Percentiles rank a stretch among this genome's conserved stretches.
phyloP scores from a whole-genome alignment of 441 rosid species.

The Croton laevigatus region DNA sequence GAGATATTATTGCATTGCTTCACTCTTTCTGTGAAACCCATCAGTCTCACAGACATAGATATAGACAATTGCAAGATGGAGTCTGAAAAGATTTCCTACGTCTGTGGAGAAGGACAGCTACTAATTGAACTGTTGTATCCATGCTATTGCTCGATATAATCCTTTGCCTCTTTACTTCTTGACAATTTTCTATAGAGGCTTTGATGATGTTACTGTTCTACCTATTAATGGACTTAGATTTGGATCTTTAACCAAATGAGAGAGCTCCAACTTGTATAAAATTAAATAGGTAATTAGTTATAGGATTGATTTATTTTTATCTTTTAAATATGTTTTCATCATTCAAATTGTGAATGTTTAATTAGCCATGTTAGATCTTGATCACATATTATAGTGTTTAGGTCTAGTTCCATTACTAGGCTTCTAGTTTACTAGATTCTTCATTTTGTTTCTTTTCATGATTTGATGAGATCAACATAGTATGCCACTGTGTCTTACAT shows the following conservation, averaged over 20 bases:
- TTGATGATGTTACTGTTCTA: background rate
- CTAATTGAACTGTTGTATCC: background rate
- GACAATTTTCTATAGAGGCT: background rate
- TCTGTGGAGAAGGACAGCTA: background rate
- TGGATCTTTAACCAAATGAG: background rate
- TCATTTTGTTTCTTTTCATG: background rate
- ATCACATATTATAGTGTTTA: background rate
- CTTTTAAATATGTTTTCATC: constrained; percentile 1
- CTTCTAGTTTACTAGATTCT: background rate
- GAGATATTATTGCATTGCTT: background rate
- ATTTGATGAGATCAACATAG: background rate
- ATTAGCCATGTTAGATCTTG: background rate
- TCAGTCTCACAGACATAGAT: too few relatives aligned
- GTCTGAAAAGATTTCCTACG: background rate
- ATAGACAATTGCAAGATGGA: background rate
- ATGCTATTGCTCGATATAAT: background rate
- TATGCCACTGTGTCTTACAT: too few relatives aligned
- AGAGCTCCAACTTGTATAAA: background rate
- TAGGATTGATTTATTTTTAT: background rate
- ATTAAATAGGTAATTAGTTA: too few relatives aligned
- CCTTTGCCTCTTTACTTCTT: background rate
- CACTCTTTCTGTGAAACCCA: too few relatives aligned
- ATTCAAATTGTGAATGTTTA: background rate
- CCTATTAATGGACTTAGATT: background rate
- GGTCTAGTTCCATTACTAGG: background rate